Base-by-base conservation (phyloP, 73 alveolate genomes). In the Blepharisma stoltei region DNA sequence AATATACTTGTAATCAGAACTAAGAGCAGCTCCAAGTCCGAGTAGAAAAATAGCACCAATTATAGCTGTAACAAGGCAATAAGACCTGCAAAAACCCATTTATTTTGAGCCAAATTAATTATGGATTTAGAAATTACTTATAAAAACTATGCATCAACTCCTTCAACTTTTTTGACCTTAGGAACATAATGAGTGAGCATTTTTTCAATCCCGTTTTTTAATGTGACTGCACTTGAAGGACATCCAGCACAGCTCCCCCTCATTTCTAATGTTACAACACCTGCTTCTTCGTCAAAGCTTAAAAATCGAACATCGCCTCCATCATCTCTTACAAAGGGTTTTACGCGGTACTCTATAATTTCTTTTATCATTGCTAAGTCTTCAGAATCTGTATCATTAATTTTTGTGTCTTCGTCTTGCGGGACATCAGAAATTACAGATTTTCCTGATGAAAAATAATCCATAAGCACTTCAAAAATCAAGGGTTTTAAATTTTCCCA, bases 241-340 rank as follows among this genome's bases (percentile, higher is more conserved):
- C 98, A 93, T 11, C 97, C 97, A 25, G 97, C 94, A 50, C 98
- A 93, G 7, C 94, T 82, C 4, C 98, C 98, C 69, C 89, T 89
- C 98, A 93, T 93, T 54, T 81, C 65, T 18, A 93, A 20, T 23
- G 69, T 55, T n/a, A 90, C 93, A 37, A 67, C 84, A 54, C 98
- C 98, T 6, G 83, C 78, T 41, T 78, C 91, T 75, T 93, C 97
- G 80, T 93, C 90, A 68, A 93, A 93, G 44, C 77, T 81, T 50
- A 81, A 32, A 69, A 65, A 90, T 20, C 86, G 83, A 23, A 93
- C 93, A 80, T 93, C 98, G 37, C 98, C 98, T 8, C 98, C 98
- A 77, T 93, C 98, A 37, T 87, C 96, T 65, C 91, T 69, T 6
- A 93, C 97, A 52, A 87, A 83, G 9, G 98, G 97, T 69, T 97